Conservation (phyloP, 2,329 filamentous ascomycete species). For the Scedosporium apiospermum region DNA sequence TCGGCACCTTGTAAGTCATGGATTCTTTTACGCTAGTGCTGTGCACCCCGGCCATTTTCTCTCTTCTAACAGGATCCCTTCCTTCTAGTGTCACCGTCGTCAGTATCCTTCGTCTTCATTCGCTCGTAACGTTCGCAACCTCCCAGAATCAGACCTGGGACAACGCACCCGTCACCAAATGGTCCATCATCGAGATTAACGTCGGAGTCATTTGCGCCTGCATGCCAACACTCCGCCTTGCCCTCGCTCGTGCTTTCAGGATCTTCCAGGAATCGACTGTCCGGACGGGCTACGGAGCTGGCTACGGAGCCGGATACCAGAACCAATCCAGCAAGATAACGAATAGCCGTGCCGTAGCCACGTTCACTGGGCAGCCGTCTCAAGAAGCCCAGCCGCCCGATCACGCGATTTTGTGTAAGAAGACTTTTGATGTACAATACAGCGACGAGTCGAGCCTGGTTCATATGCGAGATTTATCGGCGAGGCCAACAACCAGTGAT, state of each 20-base stretch:
- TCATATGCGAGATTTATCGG: slow-evolving; percentile 15
- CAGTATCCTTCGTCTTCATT: slow-evolving; percentile 20
- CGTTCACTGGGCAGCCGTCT: neutral
- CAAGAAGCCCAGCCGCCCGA: neutral
- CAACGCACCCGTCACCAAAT: slow-evolving; percentile 16
- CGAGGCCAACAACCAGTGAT: neutral
- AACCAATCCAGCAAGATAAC: slow-evolving; percentile 12
- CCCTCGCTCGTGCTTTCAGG: slow-evolving; percentile 22
- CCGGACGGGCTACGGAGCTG: slow-evolving; percentile 4
- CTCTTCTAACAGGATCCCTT: slow-evolving; percentile 4
- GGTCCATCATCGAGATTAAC: slow-evolving; percentile 23
- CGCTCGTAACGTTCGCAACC: slow-evolving; percentile 17
- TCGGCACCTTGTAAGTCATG: slow-evolving; percentile 26
- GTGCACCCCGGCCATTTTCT: neutral
- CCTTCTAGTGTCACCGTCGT: slow-evolving; percentile 18
- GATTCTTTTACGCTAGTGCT: neutral
- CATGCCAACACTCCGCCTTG: slow-evolving; percentile 19
- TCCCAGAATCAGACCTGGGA: slow-evolving; percentile 20
- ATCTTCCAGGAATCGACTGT: slow-evolving; percentile 17
- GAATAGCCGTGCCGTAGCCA: slow-evolving; percentile 10
- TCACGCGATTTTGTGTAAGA: slow-evolving; percentile 20
- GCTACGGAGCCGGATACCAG: slow-evolving; percentile 13
- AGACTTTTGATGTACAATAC: slow-evolving; percentile 25
- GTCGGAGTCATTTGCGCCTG: slow-evolving; percentile 23
- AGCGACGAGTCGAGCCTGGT: slow-evolving; percentile 24